A percentile compares a stretch with the other conserved stretches of the same genome.
These are phyloP conservation scores for Asparagopsis taxiformis DNA, from an alignment of 31 red algal species.

Conservation along the genomic window DNA sequence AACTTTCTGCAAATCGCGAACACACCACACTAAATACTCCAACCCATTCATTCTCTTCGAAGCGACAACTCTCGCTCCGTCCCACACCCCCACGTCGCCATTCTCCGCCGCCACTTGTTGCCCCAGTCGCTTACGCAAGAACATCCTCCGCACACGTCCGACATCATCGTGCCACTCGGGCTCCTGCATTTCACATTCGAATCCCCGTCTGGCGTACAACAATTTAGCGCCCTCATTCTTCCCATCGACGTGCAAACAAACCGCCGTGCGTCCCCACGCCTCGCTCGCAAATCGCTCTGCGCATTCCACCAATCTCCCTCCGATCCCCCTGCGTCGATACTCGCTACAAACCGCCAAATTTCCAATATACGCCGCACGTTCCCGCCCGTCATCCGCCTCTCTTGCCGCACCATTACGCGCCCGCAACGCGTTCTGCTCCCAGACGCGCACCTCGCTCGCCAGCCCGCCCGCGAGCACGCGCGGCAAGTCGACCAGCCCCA, in stretches of 20 bases:
- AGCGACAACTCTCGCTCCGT: conserved; percentile 6
- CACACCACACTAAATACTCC: conserved; percentile 55
- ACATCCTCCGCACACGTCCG: conserved; percentile 40
- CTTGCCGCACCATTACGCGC: neutral
- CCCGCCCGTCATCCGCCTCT: neutral
- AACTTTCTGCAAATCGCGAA: conserved; percentile 25
- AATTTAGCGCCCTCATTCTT: conserved; percentile 24
- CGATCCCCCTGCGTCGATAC: conserved; percentile 39
- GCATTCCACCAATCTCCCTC: conserved; percentile 18
- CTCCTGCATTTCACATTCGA: conserved; percentile 52
- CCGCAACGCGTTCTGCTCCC: conserved; percentile 26
- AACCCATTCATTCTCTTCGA: conserved; percentile 20
- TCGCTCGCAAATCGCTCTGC: conserved; percentile 18
- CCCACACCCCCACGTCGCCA: conserved; percentile 15
- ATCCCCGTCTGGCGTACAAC: conserved; percentile 43
- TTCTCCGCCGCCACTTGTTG: neutral
- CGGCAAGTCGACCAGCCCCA: conserved; percentile 52
- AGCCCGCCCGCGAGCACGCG: conserved; percentile 12
- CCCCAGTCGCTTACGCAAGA: conserved; percentile 13
- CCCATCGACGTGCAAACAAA: conserved; percentile 68
- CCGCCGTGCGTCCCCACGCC: conserved; percentile 20
- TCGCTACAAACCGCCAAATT: conserved; percentile 43
- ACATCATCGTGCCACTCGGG: conserved; percentile 49
- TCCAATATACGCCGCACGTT: conserved; percentile 48
- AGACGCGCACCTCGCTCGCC: conserved; percentile 26